Base-by-base conservation (phyloP, 2,329 filamentous ascomycete species). In the Aschersonia sp. region DNA sequence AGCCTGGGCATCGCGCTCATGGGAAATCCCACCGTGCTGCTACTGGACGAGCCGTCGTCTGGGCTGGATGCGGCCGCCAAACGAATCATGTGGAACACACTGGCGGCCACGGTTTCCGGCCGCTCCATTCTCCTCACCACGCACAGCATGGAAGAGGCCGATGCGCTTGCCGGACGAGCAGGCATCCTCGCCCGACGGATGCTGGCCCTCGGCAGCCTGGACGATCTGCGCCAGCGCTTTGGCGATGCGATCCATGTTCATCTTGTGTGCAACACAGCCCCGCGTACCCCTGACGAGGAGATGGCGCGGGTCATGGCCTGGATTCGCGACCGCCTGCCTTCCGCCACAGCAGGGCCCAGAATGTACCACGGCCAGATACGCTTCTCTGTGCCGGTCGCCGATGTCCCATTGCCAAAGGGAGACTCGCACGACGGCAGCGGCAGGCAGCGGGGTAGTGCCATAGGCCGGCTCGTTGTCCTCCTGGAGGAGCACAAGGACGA, bases 121-220 rank as follows among this genome's bases (percentile, higher is more conserved):
- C 77, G 89, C n/a, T 85, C 83, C 0, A 78, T 96, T 12, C 71
- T 97, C 2, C 74, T 97, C 14, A 96, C 90, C 0, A 96, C 90
- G 0, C 90, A 97, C 63, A 86, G 79, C 45, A 95, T 96, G 88
- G 89, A 96, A 62, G 90, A 96, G 65, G 90, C 89, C 0, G 87
- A 94, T 58, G 88, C 88, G 1, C 72, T 97, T 2, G 89, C 89
- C 0, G 80, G 79, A 32, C 76, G 87, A 1, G 87, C 85, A 0
- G 90, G 87, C 10, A 95, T 97, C 54, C 79, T 97, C 66, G 86
- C 88, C 7, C 76, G 78, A 55, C 75, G 81, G 33, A 94, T 96
- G 87, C 72, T 96, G 29, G 89, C 88, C 0, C 71, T 92, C 7
- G 89, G 89, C 4, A 84, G 81, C 0, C 82, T 81, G 1, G 79